Base-by-base conservation (phyloP, 148 eudicot genomes). In the Rhododendron henanense region DNA sequence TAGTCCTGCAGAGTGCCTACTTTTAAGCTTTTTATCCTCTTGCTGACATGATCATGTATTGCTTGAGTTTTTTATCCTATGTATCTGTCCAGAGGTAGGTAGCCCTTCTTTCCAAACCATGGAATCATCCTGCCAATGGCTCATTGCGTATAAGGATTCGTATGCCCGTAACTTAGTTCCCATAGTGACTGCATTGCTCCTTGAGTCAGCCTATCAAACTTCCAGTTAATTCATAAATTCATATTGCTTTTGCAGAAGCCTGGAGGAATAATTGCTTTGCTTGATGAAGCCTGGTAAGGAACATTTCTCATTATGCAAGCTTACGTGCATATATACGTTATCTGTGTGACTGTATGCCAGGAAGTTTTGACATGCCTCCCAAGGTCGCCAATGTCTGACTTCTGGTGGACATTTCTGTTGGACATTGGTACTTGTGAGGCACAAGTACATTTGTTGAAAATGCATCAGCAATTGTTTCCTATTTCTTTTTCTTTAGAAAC, bases 231-330 rank as follows among this genome's bases (percentile, higher is more conserved):
- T 53, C 33, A 16, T 77, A 39, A 23, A 33, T 85, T 83, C 74
- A 13, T 78, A 33, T 89, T 85, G 57, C 77, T 85, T 85, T 87
- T 92, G 93, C 98, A 97, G 99, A 97, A 97, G 94, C 99, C 98
- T 83, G 99, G 99, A 86, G 99, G 99, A 79, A 93, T 97, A 50
- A 87, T 97, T 92, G 94, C 99, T 81, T 89, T 97, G 90, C 99
- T 97, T 86, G 99, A 97, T 92, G 99, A 97, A 90, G 99, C 99
- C 86, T 97, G 99, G 99, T 97, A 90, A 79, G 92, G 76, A 86
- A 82, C 67, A 50, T 37, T 71, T 19, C 33, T 83, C n/a, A 47
- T 67, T 67, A 21, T 78, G 31, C 51, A 21, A 25, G 69, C 13
- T 51, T 2, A 6, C 15, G 6, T 74, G 13, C 81, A 84, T 51